These are phyloP conservation scores for Alternaria ventricosa DNA, from an alignment of 2,329 filamentous ascomycete genomes.

Conservation along the genomic window DNA sequence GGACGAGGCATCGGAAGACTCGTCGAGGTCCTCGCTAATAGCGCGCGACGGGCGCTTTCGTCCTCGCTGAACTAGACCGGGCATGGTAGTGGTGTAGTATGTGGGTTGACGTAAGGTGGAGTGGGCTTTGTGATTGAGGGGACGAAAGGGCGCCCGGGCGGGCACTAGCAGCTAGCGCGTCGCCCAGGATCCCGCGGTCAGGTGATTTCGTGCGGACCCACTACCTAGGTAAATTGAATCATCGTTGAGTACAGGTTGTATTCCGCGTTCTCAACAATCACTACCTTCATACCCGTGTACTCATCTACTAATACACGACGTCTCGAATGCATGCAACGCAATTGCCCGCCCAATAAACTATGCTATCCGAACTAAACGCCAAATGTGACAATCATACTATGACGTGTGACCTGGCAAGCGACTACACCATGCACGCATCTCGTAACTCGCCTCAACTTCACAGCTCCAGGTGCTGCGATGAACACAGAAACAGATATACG, in stretches of 20 bases:
- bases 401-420: slow-evolving; percentile 8
- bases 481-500: slow-evolving; percentile 2
- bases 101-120: background rate
- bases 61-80: slow-evolving; percentile 27
- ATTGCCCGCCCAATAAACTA: slow-evolving; percentile 4
- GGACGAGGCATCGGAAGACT: slow-evolving; percentile 30
- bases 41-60: slow-evolving; percentile 32
- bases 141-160: background rate
- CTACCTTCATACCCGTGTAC: background rate
- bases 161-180: slow-evolving; percentile 6
- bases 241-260: background rate
- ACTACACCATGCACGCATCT: background rate
- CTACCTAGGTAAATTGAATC: background rate
- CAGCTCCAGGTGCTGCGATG: slow-evolving; percentile 25
- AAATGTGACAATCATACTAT: slow-evolving; percentile 7
- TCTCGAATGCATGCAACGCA: slow-evolving; percentile 6
- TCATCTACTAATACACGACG: slow-evolving; percentile 24
- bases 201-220: slow-evolving; percentile 20
- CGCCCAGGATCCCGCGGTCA: slow-evolving; percentile 14
- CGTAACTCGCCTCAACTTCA: slow-evolving; percentile 17
- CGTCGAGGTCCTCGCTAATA: slow-evolving; percentile 29
- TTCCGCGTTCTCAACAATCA: background rate
- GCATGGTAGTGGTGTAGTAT: slow-evolving; percentile 27
- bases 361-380: slow-evolving; percentile 14
- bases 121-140: background rate